Base-by-base conservation (phyloP, 2,329 filamentous ascomycete genomes). In the Ophiostoma ulmi region DNA sequence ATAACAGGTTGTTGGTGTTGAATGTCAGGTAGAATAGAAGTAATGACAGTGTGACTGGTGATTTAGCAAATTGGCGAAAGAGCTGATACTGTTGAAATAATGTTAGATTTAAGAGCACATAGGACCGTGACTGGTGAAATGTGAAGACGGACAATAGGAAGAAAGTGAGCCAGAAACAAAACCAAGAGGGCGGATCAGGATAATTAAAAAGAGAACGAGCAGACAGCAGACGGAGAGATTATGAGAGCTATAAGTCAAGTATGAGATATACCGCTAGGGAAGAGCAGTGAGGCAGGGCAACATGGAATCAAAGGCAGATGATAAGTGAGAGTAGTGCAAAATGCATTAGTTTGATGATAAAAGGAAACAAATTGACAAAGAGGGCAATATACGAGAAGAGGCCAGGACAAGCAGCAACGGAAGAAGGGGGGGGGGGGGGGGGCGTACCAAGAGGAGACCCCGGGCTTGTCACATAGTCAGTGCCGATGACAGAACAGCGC, bases 381-480 rank as follows among this genome's bases (percentile, higher is more conserved):
- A 70, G 66, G 26, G n/a, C 22, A 58, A 58, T 58, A 58, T 26
- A 13, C 14, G n/a, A 58, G n/a, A 13, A 26, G n/a, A 58, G n/a
- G 22, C 22, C 52, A 58, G 22, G 66, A 36, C 31, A 69, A 64
- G 48, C 31, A 48, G 44, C 14, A 17, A 5, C 36, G 63, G 63
- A 17, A 52, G 58, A 68, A 31, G 52, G 36, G 17, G 36, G 41
- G 38, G 68, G 38, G 68, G 39, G 64, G 36, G 67, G 39, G 64
- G 6, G 64, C 64, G 58, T 35, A 68, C 58, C 26, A 35, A 63
- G 35, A 36, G 20, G 64, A 48, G 68, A 41, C 41, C 58, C 72
- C 70, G 70, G 72, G 69, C 70, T 69, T 69, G 70, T 73, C 71
- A 71, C 72, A 72, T 68, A 73, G 67, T 63, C 68, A 65, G 65